Conservation (phyloP, 495 filamentous ascomycete species). For the Saxispiralis lemnorum region DNA sequence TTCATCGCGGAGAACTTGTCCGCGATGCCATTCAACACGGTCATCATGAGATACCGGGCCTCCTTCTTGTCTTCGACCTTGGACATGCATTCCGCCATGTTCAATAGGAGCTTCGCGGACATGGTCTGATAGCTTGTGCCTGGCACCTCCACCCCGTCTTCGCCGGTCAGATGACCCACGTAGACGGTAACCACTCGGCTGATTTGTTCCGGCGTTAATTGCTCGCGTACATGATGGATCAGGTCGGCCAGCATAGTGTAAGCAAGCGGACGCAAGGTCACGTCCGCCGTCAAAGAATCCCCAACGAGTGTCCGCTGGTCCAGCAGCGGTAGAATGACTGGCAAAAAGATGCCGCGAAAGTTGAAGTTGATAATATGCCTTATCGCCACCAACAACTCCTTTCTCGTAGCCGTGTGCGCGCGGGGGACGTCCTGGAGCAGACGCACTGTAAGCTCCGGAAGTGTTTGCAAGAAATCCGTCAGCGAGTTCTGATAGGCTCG, state of each 20-base stretch:
- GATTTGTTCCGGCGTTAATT: constrained; percentile 70
- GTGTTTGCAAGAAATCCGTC: constrained; percentile 67
- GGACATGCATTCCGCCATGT: constrained; percentile 94
- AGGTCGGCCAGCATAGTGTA: constrained; percentile 98
- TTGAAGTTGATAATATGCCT: constrained; percentile 99
- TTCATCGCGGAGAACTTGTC: constrained; percentile 99
- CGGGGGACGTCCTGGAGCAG: constrained; percentile 84
- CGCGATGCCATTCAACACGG: constrained; percentile 92
- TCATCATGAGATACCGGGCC: constrained; percentile 85
- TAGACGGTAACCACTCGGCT: constrained; percentile 90
- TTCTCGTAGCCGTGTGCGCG: constrained; percentile 81
- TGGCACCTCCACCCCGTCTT: constrained; percentile 44
- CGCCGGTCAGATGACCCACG: constrained; percentile 87
- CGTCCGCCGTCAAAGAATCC: constrained; percentile 89
- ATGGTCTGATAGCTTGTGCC: constrained; percentile 99
- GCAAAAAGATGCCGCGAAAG: constrained; percentile 85
- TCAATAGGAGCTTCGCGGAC: constrained; percentile 91
- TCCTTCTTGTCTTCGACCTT: constrained; percentile 79
- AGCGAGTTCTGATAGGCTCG: constrained; percentile 75
- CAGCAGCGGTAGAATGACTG: constrained; percentile 84
- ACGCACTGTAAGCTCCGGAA: constrained; percentile 83
- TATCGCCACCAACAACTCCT: constrained; percentile 90
- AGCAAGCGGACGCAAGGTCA: constrained; percentile 84
- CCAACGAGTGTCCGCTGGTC: constrained; percentile 88
- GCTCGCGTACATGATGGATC: constrained; percentile 89